Percentiles rank a stretch among this genome's conserved stretches.
Conservation (phyloP, 495 filamentous ascomycete genomes). For the Lophiotrema nucula region DNA sequence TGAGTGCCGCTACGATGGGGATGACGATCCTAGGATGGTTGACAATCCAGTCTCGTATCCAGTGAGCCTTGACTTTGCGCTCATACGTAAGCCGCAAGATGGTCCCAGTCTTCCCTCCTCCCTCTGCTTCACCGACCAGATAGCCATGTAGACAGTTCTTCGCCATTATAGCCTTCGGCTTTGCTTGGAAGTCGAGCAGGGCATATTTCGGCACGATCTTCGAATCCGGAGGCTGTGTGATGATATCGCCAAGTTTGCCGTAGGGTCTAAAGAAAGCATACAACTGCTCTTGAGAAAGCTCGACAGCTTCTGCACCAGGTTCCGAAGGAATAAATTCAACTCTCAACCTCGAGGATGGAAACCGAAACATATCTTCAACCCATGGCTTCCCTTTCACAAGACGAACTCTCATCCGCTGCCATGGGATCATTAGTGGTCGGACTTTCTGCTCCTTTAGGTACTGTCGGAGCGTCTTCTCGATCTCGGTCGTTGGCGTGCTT, state of each 20-base stretch:
- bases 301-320: slow-evolving; percentile 62
- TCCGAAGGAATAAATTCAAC: slow-evolving; percentile 79
- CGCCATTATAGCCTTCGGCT: slow-evolving; percentile 77
- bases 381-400: slow-evolving; percentile 83
- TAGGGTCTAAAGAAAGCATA: slow-evolving; percentile 88
- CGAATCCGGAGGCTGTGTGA: slow-evolving; percentile 73
- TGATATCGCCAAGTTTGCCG: slow-evolving; percentile 82
- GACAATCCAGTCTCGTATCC: slow-evolving; percentile 84
- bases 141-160: slow-evolving; percentile 92
- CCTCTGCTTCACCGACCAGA: slow-evolving; percentile 54
- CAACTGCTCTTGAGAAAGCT: slow-evolving; percentile 81
- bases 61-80: slow-evolving; percentile 68
- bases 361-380: slow-evolving; percentile 87
- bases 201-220: slow-evolving; percentile 80
- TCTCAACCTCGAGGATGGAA: slow-evolving; percentile 69
- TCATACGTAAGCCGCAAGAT: slow-evolving; percentile 79
- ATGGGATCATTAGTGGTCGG: slow-evolving; percentile 85
- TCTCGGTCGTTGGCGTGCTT: slow-evolving; percentile 53
- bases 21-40: slow-evolving; percentile 87
- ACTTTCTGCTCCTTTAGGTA: slow-evolving; percentile 69
- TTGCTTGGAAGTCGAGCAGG: slow-evolving; percentile 67
- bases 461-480: slow-evolving; percentile 55
- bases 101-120: slow-evolving; percentile 73
- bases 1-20: slow-evolving; percentile 71
- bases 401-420: slow-evolving; percentile 64